These are phyloP conservation scores for Dendrostoma leiphaemia DNA, from an alignment of 2,329 filamentous ascomycete genomes.

Conservation along the genomic window DNA sequence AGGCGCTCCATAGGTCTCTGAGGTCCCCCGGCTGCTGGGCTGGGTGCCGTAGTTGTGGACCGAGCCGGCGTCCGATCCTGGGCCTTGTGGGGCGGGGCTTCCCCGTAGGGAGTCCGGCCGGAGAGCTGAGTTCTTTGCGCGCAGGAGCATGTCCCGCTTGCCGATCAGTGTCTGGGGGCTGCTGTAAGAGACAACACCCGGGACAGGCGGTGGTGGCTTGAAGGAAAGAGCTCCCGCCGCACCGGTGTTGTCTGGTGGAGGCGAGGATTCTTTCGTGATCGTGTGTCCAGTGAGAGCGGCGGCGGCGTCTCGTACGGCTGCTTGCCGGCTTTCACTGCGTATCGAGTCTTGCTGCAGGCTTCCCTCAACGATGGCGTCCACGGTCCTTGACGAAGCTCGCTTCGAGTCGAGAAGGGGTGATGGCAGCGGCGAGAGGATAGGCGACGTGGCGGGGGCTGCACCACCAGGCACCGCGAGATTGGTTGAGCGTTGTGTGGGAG, in stretches of 20 bases:
- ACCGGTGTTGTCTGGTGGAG: constrained; percentile 10
- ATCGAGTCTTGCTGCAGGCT: constrained; percentile 21
- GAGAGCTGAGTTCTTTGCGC: constrained; percentile 38
- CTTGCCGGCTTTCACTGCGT: constrained; percentile 11
- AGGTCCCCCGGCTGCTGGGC: constrained; percentile 8
- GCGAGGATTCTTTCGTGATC: constrained; percentile 23
- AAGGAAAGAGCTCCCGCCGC: constrained; percentile 12
- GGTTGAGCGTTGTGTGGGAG: constrained; percentile 5
- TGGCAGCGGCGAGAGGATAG: constrained; percentile 4
- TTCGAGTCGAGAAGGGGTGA: neutral
- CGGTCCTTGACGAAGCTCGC: neutral
- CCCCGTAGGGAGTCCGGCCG: constrained; percentile 18
- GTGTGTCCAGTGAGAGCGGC: constrained; percentile 5
- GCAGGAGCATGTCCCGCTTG: constrained; percentile 53
- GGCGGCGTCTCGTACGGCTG: constrained; percentile 21
- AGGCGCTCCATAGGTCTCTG: neutral
- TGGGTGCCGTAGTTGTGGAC: constrained; percentile 28
- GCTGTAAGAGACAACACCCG: constrained; percentile 49
- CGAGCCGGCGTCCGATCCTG: constrained; percentile 41
- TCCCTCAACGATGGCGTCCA: constrained; percentile 44
- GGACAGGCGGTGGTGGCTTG: constrained; percentile 30
- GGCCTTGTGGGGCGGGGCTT: neutral
- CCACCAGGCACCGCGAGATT: neutral
- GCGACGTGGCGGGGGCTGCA: neutral
- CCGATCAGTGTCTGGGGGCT: constrained; percentile 55